Evolutionary conservation across 495 filamentous ascomycete genomes (phyloP), one percentile per base, ranked within the genome.

Genomic region (Lasiosphaeris hirsuta): DNA sequence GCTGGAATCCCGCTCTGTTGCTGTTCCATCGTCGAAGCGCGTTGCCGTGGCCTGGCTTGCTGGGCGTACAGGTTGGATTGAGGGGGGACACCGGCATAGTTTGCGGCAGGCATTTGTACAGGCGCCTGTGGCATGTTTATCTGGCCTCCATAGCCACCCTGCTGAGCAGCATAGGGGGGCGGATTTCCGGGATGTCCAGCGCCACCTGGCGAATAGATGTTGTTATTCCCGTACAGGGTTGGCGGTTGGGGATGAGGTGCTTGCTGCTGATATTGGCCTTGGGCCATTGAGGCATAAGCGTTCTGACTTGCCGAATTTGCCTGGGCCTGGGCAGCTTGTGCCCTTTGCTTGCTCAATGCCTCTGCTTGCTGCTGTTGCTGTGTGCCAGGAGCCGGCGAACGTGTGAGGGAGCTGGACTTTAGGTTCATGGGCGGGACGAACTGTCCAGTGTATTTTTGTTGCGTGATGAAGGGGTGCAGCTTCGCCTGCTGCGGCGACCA

Each of bases 401-500:
- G 85, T 62, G 86, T 89, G 30, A 88, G 74, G 10, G 90, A 86
- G 41, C 87, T 89, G 38, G 90, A 84, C 71, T 96, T 96, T 43
- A 96, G 74, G 61, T 96, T 96, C 90, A 96, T 95, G 8, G 93
- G 95, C n/a, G 95, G 95, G 35, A 97, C 86, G 66, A 97, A 99
- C 7, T 90, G 90, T 11, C 90, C 92, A 0, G 92, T 96, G 68
- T 87, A 97, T 74, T 99, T 99, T 61, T 94, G 88, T 64, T 99
- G 95, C 0, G 95, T 99, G 64, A 99, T 99, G 77, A 99, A 99
- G 4, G 95, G 95, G 64, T 99, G 95, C 63, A 96, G 70, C 65
- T 96, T 96, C 34, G 95, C 95, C 69, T 99, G 95, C 64, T 96
- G 92, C 10, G 95, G 95, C 13, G 95, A 96, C 95, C 95, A 99